phyloP scores from a whole-genome alignment of 768 basidiomycete species.

The Lentinula raphanica region DNA sequence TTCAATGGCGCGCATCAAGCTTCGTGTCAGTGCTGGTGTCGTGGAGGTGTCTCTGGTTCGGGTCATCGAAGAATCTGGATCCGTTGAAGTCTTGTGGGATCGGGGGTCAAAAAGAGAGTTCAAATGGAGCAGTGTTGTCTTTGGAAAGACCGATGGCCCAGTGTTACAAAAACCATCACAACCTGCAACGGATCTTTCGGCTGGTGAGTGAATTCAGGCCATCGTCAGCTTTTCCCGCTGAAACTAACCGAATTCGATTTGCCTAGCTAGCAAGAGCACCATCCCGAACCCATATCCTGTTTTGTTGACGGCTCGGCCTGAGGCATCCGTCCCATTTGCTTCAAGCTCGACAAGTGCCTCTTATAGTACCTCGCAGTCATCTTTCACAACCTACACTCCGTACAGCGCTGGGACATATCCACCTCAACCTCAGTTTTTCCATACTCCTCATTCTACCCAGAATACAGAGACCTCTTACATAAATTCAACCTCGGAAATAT shows the following conservation, averaged over 20 bases:
- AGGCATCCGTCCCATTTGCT: neutral
- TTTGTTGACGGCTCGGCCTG: neutral
- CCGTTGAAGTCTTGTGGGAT: conserved; percentile 82
- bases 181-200: conserved; percentile 36
- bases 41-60: conserved; percentile 80
- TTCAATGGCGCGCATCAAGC: conserved; percentile 71
- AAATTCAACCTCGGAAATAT: neutral
- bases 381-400: neutral
- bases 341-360: neutral
- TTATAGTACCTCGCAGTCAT: neutral
- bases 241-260: too few species aligned
- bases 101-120: conserved; percentile 68
- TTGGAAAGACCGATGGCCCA: conserved; percentile 66
- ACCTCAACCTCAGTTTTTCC: neutral
- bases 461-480: neutral
- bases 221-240: neutral
- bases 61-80: conserved; percentile 62
- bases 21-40: conserved; percentile 77
- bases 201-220: neutral
- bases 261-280: neutral
- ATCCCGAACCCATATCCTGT: neutral
- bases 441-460: neutral
- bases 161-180: conserved; percentile 71
- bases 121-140: conserved; percentile 77
- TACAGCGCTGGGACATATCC: neutral